Evolutionary conservation across 2,329 filamentous ascomycete genomes (phyloP).

Genomic region (Clarireedia monteithiana): DNA sequence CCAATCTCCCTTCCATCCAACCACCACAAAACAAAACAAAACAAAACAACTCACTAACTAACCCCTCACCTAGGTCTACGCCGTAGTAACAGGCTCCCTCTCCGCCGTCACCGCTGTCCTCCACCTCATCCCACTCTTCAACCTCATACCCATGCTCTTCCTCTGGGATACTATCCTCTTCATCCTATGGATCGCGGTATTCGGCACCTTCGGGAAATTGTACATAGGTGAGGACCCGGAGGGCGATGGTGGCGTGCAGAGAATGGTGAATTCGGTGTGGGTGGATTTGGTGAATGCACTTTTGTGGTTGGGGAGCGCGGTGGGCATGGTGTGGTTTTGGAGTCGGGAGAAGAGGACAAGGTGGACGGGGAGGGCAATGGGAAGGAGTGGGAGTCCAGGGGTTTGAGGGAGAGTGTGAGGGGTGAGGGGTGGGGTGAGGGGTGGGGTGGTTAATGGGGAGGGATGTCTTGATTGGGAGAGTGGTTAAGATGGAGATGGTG

Average conservation of each 20-base stretch:
- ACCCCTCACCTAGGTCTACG: slow-evolving; percentile 49
- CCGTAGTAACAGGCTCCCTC: slow-evolving; percentile 60
- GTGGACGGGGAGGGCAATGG: slow-evolving; percentile 46
- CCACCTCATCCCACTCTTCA: slow-evolving; percentile 57
- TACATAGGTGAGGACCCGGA: slow-evolving; percentile 64
- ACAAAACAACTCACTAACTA: background rate
- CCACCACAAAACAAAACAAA: background rate
- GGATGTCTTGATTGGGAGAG: background rate
- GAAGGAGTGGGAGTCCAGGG: slow-evolving; percentile 3
- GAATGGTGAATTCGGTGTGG: slow-evolving; percentile 87
- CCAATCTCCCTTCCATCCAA: background rate
- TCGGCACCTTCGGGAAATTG: slow-evolving; percentile 75
- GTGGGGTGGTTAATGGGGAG: background rate
- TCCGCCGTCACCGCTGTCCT: slow-evolving; percentile 56
- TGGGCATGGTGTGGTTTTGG: slow-evolving; percentile 51
- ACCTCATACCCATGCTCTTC: slow-evolving; percentile 48
- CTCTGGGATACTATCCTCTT: slow-evolving; percentile 66
- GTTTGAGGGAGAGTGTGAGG: background rate
- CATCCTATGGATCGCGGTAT: slow-evolving; percentile 72
- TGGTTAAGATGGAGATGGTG: background rate
- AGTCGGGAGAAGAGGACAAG: slow-evolving; percentile 43
- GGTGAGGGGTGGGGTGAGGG: background rate
- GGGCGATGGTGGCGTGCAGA: slow-evolving; percentile 53
- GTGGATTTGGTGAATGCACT: slow-evolving; percentile 67
- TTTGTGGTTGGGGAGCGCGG: slow-evolving; percentile 63